Evolutionary conservation across 139 green algal genomes (phyloP).

Genomic region (Chlamydomonas sphaeroides): DNA sequence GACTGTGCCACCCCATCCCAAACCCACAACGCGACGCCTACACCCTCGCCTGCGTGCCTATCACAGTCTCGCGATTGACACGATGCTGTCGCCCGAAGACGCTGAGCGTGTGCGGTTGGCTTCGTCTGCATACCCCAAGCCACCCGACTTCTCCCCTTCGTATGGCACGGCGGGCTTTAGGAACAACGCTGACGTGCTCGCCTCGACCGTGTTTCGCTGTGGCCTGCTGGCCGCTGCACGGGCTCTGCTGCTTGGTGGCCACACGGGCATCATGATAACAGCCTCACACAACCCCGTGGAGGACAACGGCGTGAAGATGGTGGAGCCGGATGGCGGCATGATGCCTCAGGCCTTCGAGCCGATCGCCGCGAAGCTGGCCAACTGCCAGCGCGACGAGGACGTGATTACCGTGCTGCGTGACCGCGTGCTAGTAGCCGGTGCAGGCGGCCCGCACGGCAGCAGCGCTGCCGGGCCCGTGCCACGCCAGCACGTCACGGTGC

Average conservation of each 20-base stretch:
- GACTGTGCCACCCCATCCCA: no score
- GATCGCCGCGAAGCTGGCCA: slow-evolving; percentile 80
- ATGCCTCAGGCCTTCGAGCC: slow-evolving; percentile 69
- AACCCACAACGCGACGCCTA: no score
- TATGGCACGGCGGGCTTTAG: slow-evolving; percentile 98
- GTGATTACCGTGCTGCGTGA: slow-evolving; percentile 40
- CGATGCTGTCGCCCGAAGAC: no score
- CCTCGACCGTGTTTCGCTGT: slow-evolving; percentile 89
- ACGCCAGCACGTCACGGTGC: slow-evolving; percentile 47
- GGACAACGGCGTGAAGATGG: slow-evolving; percentile 98
- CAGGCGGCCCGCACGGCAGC: not conserved
- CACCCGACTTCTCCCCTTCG: slow-evolving; percentile 37
- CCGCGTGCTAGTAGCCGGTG: slow-evolving; percentile 13
- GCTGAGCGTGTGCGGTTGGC: not conserved
- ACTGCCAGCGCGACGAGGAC: slow-evolving; percentile 56
- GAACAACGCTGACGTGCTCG: slow-evolving; percentile 68
- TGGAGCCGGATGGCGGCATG: slow-evolving; percentile 88
- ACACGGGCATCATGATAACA: slow-evolving; percentile 94
- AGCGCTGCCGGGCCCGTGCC: not conserved
- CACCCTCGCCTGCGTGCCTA: no score
- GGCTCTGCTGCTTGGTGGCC: slow-evolving; percentile 37
- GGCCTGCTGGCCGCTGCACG: slow-evolving; percentile 86
- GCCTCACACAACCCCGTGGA: slow-evolving; percentile 94
- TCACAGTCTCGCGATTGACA: no score
- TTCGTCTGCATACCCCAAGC: slow-evolving; percentile 38